phyloP scores from a whole-genome alignment of 306 rosid genomes.

The Prunus armeniaca region DNA sequence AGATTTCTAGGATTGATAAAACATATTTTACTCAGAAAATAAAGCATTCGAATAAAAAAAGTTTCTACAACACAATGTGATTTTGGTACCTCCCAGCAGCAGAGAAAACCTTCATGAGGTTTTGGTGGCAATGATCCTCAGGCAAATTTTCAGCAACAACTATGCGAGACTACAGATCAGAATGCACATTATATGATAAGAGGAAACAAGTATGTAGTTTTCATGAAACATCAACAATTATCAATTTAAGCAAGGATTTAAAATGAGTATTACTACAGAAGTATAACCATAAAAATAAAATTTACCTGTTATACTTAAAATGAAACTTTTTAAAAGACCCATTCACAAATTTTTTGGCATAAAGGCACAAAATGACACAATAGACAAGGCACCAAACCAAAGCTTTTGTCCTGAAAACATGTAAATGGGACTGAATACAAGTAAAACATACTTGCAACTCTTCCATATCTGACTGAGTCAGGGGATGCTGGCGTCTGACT shows the following conservation, averaged over 20 bases:
- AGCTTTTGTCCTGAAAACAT: slow-evolving; percentile 10
- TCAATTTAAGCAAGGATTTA: slow-evolving; percentile 20
- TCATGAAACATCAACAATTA: slow-evolving; percentile 2
- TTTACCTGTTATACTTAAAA: neutral
- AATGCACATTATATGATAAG: slow-evolving; percentile 18
- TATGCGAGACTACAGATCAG: slow-evolving; percentile 67
- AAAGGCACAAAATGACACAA: slow-evolving; percentile 16
- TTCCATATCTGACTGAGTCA: slow-evolving; percentile 77
- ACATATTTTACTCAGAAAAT: neutral
- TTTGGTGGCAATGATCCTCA: slow-evolving; percentile 99
- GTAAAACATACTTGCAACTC: slow-evolving; percentile 76
- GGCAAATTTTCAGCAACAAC: slow-evolving; percentile 96
- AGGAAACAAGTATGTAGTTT: neutral
- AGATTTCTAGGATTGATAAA: slow-evolving; percentile 14
- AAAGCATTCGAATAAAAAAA: neutral
- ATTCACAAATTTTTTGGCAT: slow-evolving; percentile 7
- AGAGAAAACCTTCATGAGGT: slow-evolving; percentile 91
- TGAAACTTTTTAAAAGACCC: slow-evolving; percentile 6
- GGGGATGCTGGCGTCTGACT: slow-evolving; percentile 70
- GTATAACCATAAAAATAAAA: neutral
- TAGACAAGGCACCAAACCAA: slow-evolving; percentile 11
- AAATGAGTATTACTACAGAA: neutral
- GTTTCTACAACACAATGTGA: slow-evolving; percentile 5
- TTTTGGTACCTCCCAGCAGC: slow-evolving; percentile 80
- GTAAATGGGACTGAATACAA: slow-evolving; percentile 6